Conservation (phyloP, 805 yeast genomes). For the Wickerhamiella cacticola region DNA sequence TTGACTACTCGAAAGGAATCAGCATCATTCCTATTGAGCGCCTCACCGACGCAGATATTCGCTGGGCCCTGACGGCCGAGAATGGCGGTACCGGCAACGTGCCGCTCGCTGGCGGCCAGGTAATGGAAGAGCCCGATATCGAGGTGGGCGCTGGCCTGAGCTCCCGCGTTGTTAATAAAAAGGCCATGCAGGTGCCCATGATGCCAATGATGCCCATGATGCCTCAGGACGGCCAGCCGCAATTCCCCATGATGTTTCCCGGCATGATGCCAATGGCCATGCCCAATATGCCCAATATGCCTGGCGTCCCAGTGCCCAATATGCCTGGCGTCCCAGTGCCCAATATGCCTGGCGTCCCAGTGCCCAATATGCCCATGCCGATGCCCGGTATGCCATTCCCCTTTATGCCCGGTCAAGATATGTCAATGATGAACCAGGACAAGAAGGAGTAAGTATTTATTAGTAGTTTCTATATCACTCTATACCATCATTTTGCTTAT, state of each 20-base stretch:
- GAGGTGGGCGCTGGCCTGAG: slow-evolving; percentile 92
- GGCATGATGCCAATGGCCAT: slow-evolving; percentile 24
- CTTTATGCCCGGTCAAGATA: slow-evolving; percentile 8
- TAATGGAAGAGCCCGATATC: slow-evolving; percentile 94
- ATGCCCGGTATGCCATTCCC: slow-evolving; percentile 12
- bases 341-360: slow-evolving; percentile 17
- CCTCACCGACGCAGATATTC: slow-evolving; percentile 84
- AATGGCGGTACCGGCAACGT: slow-evolving; percentile 97
- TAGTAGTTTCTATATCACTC: too few species aligned
- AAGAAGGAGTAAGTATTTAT: not conserved
- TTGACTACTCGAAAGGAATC: slow-evolving; percentile 84
- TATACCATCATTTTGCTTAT: not conserved
- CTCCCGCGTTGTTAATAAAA: slow-evolving; percentile 31
- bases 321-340: slow-evolving; percentile 19
- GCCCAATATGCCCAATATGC: slow-evolving; percentile 19
- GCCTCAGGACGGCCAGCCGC: slow-evolving; percentile 16
- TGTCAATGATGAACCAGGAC: not conserved
- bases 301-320: slow-evolving; percentile 18
- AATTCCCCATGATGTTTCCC: slow-evolving; percentile 13
- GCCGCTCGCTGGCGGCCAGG: slow-evolving; percentile 65
- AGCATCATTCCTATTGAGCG: slow-evolving; percentile 78
- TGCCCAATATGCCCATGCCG: slow-evolving; percentile 12
- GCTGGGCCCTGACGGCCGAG: slow-evolving; percentile 81
- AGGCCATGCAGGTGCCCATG: slow-evolving; percentile 6
- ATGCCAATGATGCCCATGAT: slow-evolving; percentile 17